These are phyloP conservation scores for Alnus rubra DNA, from an alignment of 306 rosid species.

Conservation along the genomic window DNA sequence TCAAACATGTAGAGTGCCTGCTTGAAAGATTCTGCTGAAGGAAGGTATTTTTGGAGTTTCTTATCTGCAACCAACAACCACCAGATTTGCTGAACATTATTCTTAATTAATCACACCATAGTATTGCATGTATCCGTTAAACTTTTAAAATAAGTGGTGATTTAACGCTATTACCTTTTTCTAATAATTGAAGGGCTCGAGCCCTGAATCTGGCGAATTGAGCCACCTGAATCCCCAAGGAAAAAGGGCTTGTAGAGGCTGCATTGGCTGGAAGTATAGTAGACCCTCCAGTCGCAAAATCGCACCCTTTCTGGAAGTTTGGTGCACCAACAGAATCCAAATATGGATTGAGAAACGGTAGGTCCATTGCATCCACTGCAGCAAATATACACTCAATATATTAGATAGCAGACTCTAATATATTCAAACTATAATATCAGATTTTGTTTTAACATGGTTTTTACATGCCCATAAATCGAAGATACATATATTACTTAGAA, in stretches of 20 bases:
- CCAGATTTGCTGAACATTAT: not conserved
- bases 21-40: conserved; percentile 33
- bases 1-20: conserved; percentile 40
- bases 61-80: conserved; percentile 19
- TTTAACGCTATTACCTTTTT: conserved; percentile 25
- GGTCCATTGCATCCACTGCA: conserved; percentile 34
- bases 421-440: not conserved
- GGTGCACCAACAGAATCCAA: conserved; percentile 49
- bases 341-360: conserved; percentile 41
- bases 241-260: conserved; percentile 31
- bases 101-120: not conserved
- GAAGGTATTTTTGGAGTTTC: conserved; percentile 25
- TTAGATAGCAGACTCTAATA: not conserved
- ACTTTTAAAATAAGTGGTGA: too few relatives aligned
- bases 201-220: conserved; percentile 36
- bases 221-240: conserved; percentile 36
- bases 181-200: conserved; percentile 27
- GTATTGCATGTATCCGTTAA: too few relatives aligned
- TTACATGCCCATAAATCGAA: not conserved
- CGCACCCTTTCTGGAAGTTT: conserved; percentile 40
- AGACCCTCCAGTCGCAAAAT: conserved; percentile 41
- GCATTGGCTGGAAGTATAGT: conserved; percentile 43
- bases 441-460: not conserved
- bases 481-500: conserved; percentile 24
- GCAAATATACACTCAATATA: not conserved